Percentiles rank a stretch among this genome's conserved stretches.
Evolutionary conservation across 2,329 filamentous ascomycete genomes (phyloP).

Genomic region (Huntiella bhutanensis): DNA sequence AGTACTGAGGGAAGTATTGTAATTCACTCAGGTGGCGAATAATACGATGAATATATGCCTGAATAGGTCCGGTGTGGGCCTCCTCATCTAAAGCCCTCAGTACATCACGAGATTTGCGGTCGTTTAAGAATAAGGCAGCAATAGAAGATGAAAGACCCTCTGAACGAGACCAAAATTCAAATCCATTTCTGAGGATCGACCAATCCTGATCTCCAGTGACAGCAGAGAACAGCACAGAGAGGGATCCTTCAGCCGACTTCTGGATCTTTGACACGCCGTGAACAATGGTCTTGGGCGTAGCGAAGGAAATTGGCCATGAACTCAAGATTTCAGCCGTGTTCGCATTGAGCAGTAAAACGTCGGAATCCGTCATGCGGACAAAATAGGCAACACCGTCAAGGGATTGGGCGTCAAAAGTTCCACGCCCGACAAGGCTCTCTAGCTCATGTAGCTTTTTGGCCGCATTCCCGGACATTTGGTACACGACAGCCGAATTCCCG

Average conservation of each 20-base stretch:
- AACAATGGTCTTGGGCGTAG: constrained; percentile 28
- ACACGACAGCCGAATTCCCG: constrained; percentile 66
- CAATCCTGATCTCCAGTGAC: constrained; percentile 45
- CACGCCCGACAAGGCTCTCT: constrained; percentile 48
- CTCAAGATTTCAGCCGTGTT: constrained; percentile 57
- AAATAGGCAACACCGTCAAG: constrained; percentile 74
- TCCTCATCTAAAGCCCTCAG: constrained; percentile 71
- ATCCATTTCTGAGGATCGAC: constrained; percentile 68
- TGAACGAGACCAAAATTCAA: constrained; percentile 57
- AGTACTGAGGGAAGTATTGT: constrained; percentile 53
- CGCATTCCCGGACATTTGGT: constrained; percentile 16
- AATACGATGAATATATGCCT: constrained; percentile 76
- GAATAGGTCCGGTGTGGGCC: constrained; percentile 58
- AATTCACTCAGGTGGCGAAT: constrained; percentile 67
- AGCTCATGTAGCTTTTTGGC: constrained; percentile 55
- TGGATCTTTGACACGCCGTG: constrained; percentile 70
- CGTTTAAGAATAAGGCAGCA: constrained; percentile 62
- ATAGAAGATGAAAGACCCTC: constrained; percentile 69
- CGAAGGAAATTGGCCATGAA: constrained; percentile 44
- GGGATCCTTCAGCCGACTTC: constrained; percentile 39
- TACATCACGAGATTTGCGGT: constrained; percentile 53
- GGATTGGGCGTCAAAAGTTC: constrained; percentile 62
- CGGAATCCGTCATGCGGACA: constrained; percentile 57
- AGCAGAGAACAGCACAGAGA: constrained; percentile 54
- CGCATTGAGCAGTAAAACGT: constrained; percentile 57